Evolutionary conservation across 2,329 filamentous ascomycete species (phyloP).

Genomic region (Penicillium decumbens): DNA sequence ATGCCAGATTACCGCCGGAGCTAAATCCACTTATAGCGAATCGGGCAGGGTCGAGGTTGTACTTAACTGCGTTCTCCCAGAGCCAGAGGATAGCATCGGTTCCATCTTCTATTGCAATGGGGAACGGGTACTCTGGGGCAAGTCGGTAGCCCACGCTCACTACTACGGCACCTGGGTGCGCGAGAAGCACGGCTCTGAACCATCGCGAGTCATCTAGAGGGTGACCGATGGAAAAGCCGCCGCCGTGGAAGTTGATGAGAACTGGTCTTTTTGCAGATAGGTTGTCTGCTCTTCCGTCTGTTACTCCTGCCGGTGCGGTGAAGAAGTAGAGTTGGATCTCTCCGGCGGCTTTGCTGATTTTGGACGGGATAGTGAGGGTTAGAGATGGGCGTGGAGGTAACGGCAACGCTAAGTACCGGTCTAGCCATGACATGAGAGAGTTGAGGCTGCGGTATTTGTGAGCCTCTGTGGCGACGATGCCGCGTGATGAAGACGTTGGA

Average conservation of each 20-base stretch:
- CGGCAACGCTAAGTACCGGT: slow-evolving; percentile 18
- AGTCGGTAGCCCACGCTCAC: slow-evolving; percentile 25
- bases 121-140: slow-evolving; percentile 24
- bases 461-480: slow-evolving; percentile 9
- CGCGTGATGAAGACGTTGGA: not conserved
- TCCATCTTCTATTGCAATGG: slow-evolving; percentile 22
- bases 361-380: slow-evolving; percentile 16
- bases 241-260: slow-evolving; percentile 20
- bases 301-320: slow-evolving; percentile 5
- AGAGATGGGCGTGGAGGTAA: slow-evolving; percentile 7
- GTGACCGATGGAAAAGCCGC: slow-evolving; percentile 20
- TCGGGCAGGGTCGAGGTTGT: slow-evolving; percentile 15
- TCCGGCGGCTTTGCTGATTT: slow-evolving; percentile 13
- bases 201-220: slow-evolving; percentile 18
- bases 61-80: slow-evolving; percentile 10
- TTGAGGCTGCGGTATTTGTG: slow-evolving; percentile 12
- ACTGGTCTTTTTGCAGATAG: slow-evolving; percentile 9
- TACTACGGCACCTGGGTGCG: slow-evolving; percentile 15
- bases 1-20: slow-evolving; percentile 19
- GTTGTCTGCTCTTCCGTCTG: not conserved
- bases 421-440: slow-evolving; percentile 13
- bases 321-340: slow-evolving; percentile 16
- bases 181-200: slow-evolving; percentile 8
- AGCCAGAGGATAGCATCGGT: slow-evolving; percentile 24
- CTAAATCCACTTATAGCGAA: slow-evolving; percentile 17